phyloP scores from a whole-genome alignment of 306 rosid species.

The Quercus parvula region DNA sequence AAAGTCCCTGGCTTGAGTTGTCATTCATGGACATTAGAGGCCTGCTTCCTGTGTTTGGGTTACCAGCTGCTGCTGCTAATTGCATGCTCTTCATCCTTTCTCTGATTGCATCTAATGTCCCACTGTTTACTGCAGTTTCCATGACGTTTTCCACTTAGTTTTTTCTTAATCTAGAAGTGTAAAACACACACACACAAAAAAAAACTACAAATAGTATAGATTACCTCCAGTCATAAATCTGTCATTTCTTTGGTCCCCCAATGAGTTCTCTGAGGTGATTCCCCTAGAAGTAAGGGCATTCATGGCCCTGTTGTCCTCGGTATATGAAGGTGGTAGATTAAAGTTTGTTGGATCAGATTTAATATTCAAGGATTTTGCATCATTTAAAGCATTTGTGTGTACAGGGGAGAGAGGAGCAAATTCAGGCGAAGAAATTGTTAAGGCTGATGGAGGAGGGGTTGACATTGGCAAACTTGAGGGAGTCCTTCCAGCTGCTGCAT shows the following conservation, averaged over 20 bases:
- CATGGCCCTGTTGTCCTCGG: conserved; percentile 63
- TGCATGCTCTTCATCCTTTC: conserved; percentile 99
- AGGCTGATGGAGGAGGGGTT: conserved; percentile 91
- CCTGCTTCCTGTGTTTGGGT: conserved; percentile 56
- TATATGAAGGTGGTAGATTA: conserved; percentile 71
- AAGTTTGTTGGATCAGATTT: conserved; percentile 82
- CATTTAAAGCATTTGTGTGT: conserved; percentile 69
- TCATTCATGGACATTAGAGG: conserved; percentile 60
- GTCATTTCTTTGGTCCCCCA: conserved; percentile 74
- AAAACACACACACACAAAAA: background rate
- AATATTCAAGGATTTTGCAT: conserved; percentile 56
- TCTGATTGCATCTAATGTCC: conserved; percentile 92
- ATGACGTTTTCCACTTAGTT: conserved; percentile 12
- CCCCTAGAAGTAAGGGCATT: conserved; percentile 60
- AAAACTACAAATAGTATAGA: background rate
- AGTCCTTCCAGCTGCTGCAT: conserved; percentile 97
- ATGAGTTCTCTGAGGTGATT: conserved; percentile 53
- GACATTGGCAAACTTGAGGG: conserved; percentile 91
- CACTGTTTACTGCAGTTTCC: conserved; percentile 67
- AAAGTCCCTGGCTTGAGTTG: conserved; percentile 47
- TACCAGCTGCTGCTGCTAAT: conserved; percentile 75
- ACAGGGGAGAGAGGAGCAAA: conserved; percentile 85
- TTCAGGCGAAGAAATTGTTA: conserved; percentile 78
- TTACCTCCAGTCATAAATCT: conserved; percentile 87
- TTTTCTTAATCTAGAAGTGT: background rate